Base-by-base conservation (phyloP, 495 filamentous ascomycete species). In the Trypethelium eluteriae region DNA sequence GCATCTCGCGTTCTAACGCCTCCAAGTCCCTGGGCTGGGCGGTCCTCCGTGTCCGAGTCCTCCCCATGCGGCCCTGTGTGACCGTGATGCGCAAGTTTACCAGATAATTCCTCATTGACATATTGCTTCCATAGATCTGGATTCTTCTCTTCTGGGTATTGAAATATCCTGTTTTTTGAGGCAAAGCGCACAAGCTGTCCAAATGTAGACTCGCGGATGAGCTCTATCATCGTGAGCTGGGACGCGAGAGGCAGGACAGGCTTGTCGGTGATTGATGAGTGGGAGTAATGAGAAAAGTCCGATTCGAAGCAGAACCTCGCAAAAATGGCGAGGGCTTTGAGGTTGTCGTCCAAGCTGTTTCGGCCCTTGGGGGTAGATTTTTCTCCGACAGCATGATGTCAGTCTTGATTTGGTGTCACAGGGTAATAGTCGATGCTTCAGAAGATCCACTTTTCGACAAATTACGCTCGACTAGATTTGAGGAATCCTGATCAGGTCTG, bases 151-250 rank as follows among this genome's bases (percentile, higher is more conserved):
- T 78, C 76, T 11, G 70, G 41, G 49, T 71, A 78, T 39, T 68
- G 62, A 16, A 78, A 69, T n/a, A 62, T 63, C 66, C 67, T 72
- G 3, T 69, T 67, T 25, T 66, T 50, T 34, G 70, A 67, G 14
- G 72, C 64, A 32, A 78, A 68, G 38, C 76, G 70, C 11, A 78
- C 69, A 35, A 70, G 32, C 64, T 75, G 71, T 4, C 76, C 76
- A 61, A 77, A 77, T 41, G 69, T 67, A 36, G 75, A 75, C 64
- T 78, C 76, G 35, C 76, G 71, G 38, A 78, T 69, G 62, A 78
- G 67, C 44, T 76, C 73, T 47, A 38, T 67, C 32, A 69, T 59
- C 25, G 7, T 59, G 53, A 59, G 32, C 10, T 5, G 25, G 6
- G 6, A 59, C 6, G 53, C 4, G 14, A 35, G 18, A 59, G 53